Percentiles rank a stretch among this genome's conserved stretches.
These are phyloP conservation scores for Narthecium ossifragum DNA, from an alignment of 106 monocot genomes.

Conservation along the genomic window DNA sequence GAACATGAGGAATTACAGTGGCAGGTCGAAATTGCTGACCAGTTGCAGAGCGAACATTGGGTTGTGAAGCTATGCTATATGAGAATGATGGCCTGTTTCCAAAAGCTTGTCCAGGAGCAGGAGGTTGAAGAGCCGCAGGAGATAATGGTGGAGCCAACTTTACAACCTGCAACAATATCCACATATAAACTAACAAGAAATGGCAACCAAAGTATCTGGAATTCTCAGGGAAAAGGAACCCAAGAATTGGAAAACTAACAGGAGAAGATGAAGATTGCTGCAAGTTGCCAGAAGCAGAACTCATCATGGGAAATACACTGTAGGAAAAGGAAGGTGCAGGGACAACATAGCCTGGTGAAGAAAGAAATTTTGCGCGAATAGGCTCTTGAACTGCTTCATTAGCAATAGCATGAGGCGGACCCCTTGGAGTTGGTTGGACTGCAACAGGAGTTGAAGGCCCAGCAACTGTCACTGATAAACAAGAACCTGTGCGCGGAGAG, in stretches of 20 bases:
- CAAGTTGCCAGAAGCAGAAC: conserved; percentile 26
- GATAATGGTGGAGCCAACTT: conserved; percentile 44
- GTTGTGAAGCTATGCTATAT: conserved; percentile 59
- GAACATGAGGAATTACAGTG: conserved; percentile 63
- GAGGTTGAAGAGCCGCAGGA: conserved; percentile 84
- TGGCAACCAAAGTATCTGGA: background rate
- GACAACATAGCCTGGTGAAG: conserved; percentile 33
- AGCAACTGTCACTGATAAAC: conserved; percentile 12
- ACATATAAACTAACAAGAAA: background rate
- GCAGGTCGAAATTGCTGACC: conserved; percentile 90
- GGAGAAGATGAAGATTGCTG: conserved; percentile 40
- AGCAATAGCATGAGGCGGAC: conserved; percentile 14
- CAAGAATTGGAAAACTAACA: conserved; percentile 24
- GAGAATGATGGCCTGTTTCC: conserved; percentile 74
- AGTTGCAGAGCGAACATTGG: conserved; percentile 42
- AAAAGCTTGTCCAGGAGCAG: conserved; percentile 67
- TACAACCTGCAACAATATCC: conserved; percentile 38
- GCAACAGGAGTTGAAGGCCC: conserved; percentile 12
- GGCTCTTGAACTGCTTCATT: conserved; percentile 33
- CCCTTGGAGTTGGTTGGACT: conserved; percentile 19
- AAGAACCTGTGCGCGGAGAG: conserved; percentile 18
- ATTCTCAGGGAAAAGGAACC: background rate
- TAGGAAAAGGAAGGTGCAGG: conserved; percentile 49
- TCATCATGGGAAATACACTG: conserved; percentile 40
- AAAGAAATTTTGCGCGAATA: conserved; percentile 28